Evolutionary conservation across 495 filamentous ascomycete species (phyloP).

Genomic region (Tricharina praecox): DNA sequence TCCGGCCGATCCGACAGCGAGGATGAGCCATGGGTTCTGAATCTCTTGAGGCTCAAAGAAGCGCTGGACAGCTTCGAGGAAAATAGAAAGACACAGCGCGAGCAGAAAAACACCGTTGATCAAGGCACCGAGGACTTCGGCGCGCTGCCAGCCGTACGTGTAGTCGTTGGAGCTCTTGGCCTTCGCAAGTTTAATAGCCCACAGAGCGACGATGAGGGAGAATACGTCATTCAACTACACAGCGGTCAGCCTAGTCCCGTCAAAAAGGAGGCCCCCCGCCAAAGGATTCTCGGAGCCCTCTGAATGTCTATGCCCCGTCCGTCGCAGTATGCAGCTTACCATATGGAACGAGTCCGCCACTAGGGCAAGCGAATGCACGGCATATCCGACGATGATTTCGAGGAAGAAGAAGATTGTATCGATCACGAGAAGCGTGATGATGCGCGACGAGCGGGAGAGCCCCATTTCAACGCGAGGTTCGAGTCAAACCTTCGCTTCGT

Average conservation of each 20-base stretch:
- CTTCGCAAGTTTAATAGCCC: conserved; percentile 79
- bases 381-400: conserved; percentile 69
- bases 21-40: conserved; percentile 61
- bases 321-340: conserved; percentile 47
- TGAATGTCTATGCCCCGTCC: too few relatives aligned
- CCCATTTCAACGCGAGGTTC: conserved; percentile 42
- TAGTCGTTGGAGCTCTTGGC: conserved; percentile 70
- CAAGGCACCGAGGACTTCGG: conserved; percentile 90
- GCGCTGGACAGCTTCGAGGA: conserved; percentile 80
- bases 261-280: too few relatives aligned
- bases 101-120: conserved; percentile 96
- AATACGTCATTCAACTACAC: conserved; percentile 97
- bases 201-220: conserved; percentile 76
- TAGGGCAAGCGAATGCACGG: conserved; percentile 76
- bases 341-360: conserved; percentile 97
- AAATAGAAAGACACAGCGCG: conserved; percentile 84
- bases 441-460: conserved; percentile 82
- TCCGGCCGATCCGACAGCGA: conserved; percentile 72
- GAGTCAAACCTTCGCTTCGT: too few relatives aligned
- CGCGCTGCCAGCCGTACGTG: conserved; percentile 94
- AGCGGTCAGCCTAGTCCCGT: too few relatives aligned
- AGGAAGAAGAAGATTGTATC: conserved; percentile 78
- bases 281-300: too few relatives aligned
- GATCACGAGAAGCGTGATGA: conserved; percentile 79
- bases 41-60: conserved; percentile 80